Evolutionary conservation across 352 stramenopile species (phyloP).

Genomic region (Globisporangium canariense): DNA sequence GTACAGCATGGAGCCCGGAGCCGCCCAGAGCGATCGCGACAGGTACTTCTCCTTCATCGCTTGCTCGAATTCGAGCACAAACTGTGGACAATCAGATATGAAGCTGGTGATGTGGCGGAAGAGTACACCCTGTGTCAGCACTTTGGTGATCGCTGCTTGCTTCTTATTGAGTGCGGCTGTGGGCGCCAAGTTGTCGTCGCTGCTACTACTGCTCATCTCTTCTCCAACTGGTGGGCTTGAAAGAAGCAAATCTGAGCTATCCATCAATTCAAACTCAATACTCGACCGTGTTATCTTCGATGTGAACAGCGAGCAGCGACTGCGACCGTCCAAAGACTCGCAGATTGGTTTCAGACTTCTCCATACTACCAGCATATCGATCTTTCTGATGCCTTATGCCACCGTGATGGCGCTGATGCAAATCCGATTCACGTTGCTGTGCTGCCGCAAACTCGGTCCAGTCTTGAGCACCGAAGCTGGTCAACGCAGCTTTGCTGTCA

Average conservation of each 20-base stretch:
- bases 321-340: conserved; percentile 8
- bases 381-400: not conserved
- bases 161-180: not conserved
- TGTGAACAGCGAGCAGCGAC: conserved; percentile 13
- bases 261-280: not conserved
- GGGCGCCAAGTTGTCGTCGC: not conserved
- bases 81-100: conserved; percentile 29
- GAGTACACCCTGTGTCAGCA: not conserved
- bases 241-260: not conserved
- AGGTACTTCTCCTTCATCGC: not conserved
- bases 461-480: conserved; percentile 35
- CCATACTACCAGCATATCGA: not conserved
- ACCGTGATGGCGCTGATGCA: not conserved
- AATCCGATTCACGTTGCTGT: not conserved
- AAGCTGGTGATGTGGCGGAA: conserved; percentile 37
- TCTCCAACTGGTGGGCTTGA: too few species aligned
- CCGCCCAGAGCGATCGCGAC: not conserved
- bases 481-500: conserved; percentile 7
- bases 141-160: not conserved
- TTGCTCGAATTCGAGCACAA: conserved; percentile 30
- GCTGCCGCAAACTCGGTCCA: conserved; percentile 28
- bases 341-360: not conserved
- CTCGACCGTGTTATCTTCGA: conserved; percentile 11
- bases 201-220: not conserved
- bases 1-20: not conserved